These are phyloP conservation scores for Colletotrichum falcatum DNA, from an alignment of 2,329 filamentous ascomycete species.

Conservation along the genomic window DNA sequence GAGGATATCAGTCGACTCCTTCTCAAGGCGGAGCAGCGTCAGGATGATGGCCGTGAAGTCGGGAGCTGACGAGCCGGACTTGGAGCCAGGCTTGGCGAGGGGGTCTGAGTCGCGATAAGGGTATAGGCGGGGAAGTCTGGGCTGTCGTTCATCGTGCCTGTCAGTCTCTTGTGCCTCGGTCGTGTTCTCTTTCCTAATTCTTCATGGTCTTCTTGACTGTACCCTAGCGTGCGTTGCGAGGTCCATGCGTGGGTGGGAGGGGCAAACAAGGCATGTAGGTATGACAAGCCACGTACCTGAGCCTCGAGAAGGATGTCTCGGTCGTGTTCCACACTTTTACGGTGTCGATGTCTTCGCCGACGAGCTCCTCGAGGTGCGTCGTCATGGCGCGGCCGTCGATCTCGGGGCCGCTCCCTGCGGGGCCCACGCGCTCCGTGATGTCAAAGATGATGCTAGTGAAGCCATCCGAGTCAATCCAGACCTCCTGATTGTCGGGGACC, in stretches of 20 bases:
- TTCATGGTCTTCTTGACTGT: neutral
- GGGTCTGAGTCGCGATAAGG: conserved; percentile 74
- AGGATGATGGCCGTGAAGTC: conserved; percentile 82
- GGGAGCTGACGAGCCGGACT: conserved; percentile 52
- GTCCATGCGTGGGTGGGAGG: neutral
- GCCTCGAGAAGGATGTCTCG: conserved; percentile 67
- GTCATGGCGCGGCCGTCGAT: conserved; percentile 78
- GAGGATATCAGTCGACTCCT: conserved; percentile 82
- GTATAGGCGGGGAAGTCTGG: conserved; percentile 72
- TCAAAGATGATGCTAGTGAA: conserved; percentile 92
- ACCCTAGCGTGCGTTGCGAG: neutral
- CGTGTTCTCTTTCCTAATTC: neutral
- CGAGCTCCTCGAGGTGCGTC: conserved; percentile 76
- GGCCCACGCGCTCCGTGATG: conserved; percentile 83
- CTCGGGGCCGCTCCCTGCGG: conserved; percentile 64
- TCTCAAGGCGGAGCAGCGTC: conserved; percentile 80
- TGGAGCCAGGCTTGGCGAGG: conserved; percentile 48
- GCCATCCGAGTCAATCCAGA: conserved; percentile 86
- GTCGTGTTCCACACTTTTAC: conserved; percentile 76
- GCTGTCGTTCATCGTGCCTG: conserved; percentile 46
- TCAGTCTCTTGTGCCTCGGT: conserved; percentile 35
- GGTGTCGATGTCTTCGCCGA: conserved; percentile 71
- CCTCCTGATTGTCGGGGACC: conserved; percentile 90
- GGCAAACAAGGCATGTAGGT: neutral
- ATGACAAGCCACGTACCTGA: conserved; percentile 58